Base-by-base conservation (phyloP, 768 basidiomycete genomes). In the Artomyces pyxidatus region DNA sequence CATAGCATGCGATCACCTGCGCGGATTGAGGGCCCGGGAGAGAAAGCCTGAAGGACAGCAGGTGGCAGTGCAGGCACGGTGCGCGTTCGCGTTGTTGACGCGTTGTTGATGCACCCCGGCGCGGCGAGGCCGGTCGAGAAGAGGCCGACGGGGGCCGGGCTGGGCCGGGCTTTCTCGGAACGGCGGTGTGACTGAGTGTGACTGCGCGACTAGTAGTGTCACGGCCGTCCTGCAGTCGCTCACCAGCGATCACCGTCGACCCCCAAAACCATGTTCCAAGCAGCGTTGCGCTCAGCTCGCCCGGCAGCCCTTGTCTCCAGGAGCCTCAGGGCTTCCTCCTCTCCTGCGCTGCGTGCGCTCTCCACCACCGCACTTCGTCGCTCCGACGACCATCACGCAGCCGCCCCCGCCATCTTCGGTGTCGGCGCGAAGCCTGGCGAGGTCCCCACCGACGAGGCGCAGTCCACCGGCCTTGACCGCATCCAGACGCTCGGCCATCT, bases 391-490 rank as follows among this genome's bases (percentile, higher is more conserved):
- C 58, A 70, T 30, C 66, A 70, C 54, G 68, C 66, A 17, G 67
- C 81, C 28, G 73, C 77, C 14, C 85, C 88, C 42, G 71, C 76
- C 48, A 69, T 91, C 55, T 84, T 72, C 56, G 88, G 89, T 54
- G 61, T 76, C 44, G 89, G 89, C 63, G 78, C 76, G 60, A 81
- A 85, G 63, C 49, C 78, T 26, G 85, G 88, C 45, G 75, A 81
- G 58, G 79, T 91, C 55, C 83, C 92, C 46, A 87, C 86, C 51
- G 88, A 91, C 68, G 74, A 83, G 55, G 79, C 88, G 55, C 95
- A 99, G 70, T 81, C 94, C 14, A 99, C 95, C 58, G 95, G 95
- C 80, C 74, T 97, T 48, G 94, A 97, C 68, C 90, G 95, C 68
- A 81, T 96, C 63, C 90, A 99, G 69, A 72, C 96, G 42, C 70